Percentiles rank a stretch among this genome's conserved stretches.
Evolutionary conservation across 139 green algal species (phyloP).

Genomic region (Picochlorum sp.): DNA sequence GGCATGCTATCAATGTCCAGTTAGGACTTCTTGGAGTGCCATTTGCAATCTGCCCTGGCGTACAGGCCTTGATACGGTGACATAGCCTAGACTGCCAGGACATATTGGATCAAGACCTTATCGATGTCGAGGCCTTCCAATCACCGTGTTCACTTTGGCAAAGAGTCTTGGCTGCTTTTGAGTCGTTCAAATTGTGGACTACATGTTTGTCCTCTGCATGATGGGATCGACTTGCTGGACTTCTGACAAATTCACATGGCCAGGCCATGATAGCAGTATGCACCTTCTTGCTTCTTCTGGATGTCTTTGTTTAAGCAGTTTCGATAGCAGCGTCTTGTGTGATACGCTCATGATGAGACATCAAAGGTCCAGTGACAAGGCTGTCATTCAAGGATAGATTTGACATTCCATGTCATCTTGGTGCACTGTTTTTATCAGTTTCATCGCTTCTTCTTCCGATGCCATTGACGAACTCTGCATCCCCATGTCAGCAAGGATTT

Average conservation of each 20-base stretch:
- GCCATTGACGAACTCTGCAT: slow-evolving; percentile 48
- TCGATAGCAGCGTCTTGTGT: slow-evolving; percentile 34
- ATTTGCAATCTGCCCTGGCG: slow-evolving; percentile 56
- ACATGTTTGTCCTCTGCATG: too few species aligned
- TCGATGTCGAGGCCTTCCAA: slow-evolving; percentile 2
- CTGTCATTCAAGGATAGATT: background rate
- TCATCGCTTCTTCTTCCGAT: slow-evolving; percentile 36
- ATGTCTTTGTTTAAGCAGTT: slow-evolving; percentile 26
- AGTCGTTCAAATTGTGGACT: too few species aligned
- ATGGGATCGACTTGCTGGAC: too few species aligned
- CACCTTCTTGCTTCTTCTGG: slow-evolving; percentile 9
- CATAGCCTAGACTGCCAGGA: slow-evolving; percentile 45
- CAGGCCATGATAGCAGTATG: slow-evolving; percentile 1
- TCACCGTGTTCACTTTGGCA: slow-evolving; percentile 3
- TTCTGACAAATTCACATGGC: background rate
- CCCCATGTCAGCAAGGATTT: slow-evolving; percentile 57
- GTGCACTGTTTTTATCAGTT: slow-evolving; percentile 21
- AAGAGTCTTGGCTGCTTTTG: too few species aligned
- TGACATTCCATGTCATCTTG: background rate
- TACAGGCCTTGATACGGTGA: slow-evolving; percentile 58
- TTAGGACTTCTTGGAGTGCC: slow-evolving; percentile 63
- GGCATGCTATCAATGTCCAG: slow-evolving; percentile 16
- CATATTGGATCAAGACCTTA: background rate
- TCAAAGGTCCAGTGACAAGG: slow-evolving; percentile 36
- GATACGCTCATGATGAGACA: slow-evolving; percentile 52